Conservation (phyloP, 495 filamentous ascomycete species). For the Rusavskia elegans region DNA sequence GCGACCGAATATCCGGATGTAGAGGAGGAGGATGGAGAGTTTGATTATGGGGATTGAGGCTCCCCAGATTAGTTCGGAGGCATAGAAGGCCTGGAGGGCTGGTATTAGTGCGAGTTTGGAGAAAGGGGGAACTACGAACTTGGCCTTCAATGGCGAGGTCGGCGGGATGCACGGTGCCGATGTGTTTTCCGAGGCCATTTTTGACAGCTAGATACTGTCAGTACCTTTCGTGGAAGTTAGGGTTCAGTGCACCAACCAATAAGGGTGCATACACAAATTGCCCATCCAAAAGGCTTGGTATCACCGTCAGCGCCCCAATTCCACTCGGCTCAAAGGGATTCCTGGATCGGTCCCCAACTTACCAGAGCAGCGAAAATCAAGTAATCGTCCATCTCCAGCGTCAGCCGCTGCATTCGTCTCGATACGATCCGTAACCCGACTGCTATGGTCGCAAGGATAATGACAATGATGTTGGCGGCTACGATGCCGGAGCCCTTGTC, state of each 20-base stretch:
- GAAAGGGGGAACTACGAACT: too few relatives aligned
- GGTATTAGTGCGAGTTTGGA: too few relatives aligned
- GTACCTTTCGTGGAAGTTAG: background rate
- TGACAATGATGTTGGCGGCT: background rate
- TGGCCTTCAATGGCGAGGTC: too few relatives aligned
- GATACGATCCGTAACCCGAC: background rate
- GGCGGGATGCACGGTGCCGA: background rate
- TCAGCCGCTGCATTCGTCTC: background rate
- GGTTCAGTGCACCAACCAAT: background rate
- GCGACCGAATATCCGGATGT: conserved; percentile 2
- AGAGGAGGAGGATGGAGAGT: conserved; percentile 1
- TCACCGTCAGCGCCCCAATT: background rate
- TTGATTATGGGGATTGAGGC: background rate
- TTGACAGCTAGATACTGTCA: background rate
- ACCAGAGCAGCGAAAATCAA: background rate
- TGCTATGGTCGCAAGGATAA: background rate
- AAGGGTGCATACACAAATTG: background rate
- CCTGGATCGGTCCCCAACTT: background rate
- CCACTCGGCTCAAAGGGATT: background rate
- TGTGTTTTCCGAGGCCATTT: background rate
- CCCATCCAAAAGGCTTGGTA: background rate
- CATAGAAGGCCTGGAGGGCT: background rate
- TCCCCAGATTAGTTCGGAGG: background rate
- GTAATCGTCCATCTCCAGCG: background rate
- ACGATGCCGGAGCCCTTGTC: background rate